Conservation (phyloP, 2,329 filamentous ascomycete species). For the Chaetomium globosum region DNA sequence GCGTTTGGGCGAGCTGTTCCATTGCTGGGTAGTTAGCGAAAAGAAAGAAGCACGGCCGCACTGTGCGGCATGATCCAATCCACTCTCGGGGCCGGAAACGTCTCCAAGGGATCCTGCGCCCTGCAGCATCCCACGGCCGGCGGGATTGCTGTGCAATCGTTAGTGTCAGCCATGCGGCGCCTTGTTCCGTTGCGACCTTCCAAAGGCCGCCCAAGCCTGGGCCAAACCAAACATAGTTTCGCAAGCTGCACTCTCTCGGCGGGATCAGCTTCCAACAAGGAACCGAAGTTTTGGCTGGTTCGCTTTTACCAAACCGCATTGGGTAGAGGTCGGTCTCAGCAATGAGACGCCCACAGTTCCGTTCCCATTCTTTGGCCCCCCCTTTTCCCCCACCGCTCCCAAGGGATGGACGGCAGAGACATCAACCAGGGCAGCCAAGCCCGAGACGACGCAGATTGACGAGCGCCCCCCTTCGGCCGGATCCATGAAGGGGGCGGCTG, state of each 20-base stretch:
- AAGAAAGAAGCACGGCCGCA: slow-evolving; percentile 22
- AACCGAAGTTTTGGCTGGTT: slow-evolving; percentile 6
- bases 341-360: slow-evolving; percentile 20
- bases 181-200: slow-evolving; percentile 16
- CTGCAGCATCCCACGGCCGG: slow-evolving; percentile 2
- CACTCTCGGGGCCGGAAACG: slow-evolving; percentile 26
- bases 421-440: slow-evolving; percentile 20
- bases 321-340: slow-evolving; percentile 8
- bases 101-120: slow-evolving; percentile 22
- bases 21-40: not conserved
- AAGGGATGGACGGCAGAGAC: slow-evolving; percentile 21
- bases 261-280: slow-evolving; percentile 15
- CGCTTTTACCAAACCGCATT: slow-evolving; percentile 12
- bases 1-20: slow-evolving; percentile 1
- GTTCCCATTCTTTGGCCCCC: slow-evolving; percentile 10
- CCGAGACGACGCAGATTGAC: slow-evolving; percentile 18
- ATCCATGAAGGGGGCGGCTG: slow-evolving; percentile 12
- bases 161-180: slow-evolving; percentile 14
- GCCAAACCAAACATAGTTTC: slow-evolving; percentile 27
- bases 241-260: slow-evolving; percentile 21
- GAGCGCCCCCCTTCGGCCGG: slow-evolving; percentile 3
- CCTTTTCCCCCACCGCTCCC: slow-evolving; percentile 4
- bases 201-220: slow-evolving; percentile 10
- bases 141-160: slow-evolving; percentile 7
- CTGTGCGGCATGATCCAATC: slow-evolving; percentile 29